Conservation (phyloP, 2,329 filamentous ascomycete species). For the Sporothrix brunneoviolacea region DNA sequence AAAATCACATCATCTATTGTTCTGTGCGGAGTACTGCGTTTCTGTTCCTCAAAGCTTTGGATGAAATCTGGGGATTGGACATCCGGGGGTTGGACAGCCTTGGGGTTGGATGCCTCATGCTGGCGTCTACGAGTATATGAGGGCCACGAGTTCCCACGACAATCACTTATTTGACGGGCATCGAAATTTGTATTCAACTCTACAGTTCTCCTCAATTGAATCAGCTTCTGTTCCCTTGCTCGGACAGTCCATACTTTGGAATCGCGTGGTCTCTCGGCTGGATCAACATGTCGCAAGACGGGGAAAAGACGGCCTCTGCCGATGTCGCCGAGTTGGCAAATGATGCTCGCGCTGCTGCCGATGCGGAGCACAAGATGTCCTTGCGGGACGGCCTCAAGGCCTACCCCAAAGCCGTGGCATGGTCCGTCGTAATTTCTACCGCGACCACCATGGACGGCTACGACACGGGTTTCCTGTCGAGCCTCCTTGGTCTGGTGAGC, state of each 20-base stretch:
- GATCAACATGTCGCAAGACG: neutral
- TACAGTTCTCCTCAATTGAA: too few species aligned
- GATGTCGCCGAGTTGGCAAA: neutral
- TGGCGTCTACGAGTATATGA: slow-evolving; percentile 7
- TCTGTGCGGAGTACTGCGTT: too few species aligned
- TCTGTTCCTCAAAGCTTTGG: too few species aligned
- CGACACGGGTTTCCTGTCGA: slow-evolving; percentile 5
- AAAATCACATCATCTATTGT: too few species aligned
- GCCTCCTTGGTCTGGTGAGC: neutral
- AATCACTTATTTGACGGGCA: neutral
- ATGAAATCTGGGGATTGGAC: too few species aligned
- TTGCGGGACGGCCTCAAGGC: neutral
- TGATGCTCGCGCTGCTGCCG: neutral
- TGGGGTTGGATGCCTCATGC: too few species aligned
- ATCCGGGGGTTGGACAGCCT: too few species aligned
- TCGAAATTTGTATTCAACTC: too few species aligned
- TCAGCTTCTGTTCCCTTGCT: too few species aligned
- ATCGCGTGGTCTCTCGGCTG: neutral
- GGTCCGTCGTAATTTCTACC: slow-evolving; percentile 5
- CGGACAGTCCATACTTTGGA: neutral
- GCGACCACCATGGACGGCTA: slow-evolving; percentile 8
- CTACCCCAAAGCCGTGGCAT: slow-evolving; percentile 1
- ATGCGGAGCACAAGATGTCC: slow-evolving; percentile 4
- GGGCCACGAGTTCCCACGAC: neutral
- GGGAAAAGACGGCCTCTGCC: neutral